These are phyloP conservation scores for Calocera cornea DNA, from an alignment of 768 basidiomycete species.

Conservation along the genomic window DNA sequence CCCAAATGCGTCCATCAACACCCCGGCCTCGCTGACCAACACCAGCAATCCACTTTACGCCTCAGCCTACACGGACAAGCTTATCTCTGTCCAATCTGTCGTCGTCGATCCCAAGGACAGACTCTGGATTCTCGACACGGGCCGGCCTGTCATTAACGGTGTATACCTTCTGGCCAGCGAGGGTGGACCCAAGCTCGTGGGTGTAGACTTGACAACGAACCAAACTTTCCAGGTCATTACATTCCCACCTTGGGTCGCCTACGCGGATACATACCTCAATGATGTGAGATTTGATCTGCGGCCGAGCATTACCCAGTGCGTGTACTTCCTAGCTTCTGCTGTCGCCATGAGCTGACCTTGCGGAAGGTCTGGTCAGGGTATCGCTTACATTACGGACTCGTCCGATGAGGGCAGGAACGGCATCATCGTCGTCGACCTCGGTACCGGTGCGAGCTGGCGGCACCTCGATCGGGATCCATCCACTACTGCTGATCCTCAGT, in stretches of 20 bases:
- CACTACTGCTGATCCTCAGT: neutral
- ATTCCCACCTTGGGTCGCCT: constrained; percentile 14
- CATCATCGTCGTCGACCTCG: constrained; percentile 3
- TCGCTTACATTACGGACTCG: constrained; percentile 1
- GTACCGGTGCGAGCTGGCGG: neutral
- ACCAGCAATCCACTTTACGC: constrained; percentile 14
- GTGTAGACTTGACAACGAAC: constrained; percentile 13
- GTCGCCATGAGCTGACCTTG: neutral
- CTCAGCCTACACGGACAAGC: constrained; percentile 12
- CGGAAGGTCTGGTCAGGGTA: neutral
- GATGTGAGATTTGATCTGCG: constrained; percentile 18
- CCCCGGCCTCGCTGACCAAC: constrained; percentile 15
- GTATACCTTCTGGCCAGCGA: constrained; percentile 10
- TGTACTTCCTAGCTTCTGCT: neutral
- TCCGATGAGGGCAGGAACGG: constrained; percentile 2
- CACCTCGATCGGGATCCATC: neutral
- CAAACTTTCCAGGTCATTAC: constrained; percentile 11
- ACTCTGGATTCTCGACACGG: constrained; percentile 19
- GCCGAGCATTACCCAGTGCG: constrained; percentile 10
- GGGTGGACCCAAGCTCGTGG: constrained; percentile 17
- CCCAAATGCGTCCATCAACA: constrained; percentile 15
- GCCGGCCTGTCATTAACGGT: constrained; percentile 16
- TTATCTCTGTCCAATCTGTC: constrained; percentile 18
- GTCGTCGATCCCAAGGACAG: constrained; percentile 18
- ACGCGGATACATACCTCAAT: constrained; percentile 16